Conservation (phyloP, 2,329 filamentous ascomycete genomes). For the Cordyceps militaris region DNA sequence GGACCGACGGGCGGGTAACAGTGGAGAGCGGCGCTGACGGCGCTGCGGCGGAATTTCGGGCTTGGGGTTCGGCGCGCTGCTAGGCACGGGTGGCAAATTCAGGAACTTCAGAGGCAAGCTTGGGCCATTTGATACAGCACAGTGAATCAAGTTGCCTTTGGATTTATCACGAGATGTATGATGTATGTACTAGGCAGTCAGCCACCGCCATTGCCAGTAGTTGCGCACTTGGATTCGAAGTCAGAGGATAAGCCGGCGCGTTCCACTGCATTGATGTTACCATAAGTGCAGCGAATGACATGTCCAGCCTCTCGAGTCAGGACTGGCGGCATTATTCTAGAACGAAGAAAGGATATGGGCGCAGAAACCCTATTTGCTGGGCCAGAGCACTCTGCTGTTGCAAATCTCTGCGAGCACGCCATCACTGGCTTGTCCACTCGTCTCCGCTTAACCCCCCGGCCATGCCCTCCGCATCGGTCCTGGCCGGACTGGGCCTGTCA, state of each 20-base stretch:
- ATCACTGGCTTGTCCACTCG: constrained; percentile 1
- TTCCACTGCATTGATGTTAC: not conserved
- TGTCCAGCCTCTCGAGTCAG: not conserved
- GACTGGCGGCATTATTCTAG: not conserved
- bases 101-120: no score
- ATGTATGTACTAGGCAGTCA: no score
- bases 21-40: not conserved
- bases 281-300: not conserved
- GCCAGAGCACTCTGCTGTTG: not conserved
- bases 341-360: not conserved
- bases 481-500: not conserved
- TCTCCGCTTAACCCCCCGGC: not conserved
- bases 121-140: no score
- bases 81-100: no score
- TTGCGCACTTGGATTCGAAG: no score
- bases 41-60: not conserved
- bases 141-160: no score
- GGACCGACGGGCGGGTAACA: not conserved
- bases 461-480: not conserved
- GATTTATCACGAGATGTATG: no score
- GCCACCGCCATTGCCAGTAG: no score
- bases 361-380: not conserved
- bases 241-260: not conserved
- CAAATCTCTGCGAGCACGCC: constrained; percentile 9
- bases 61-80: no score